Evolutionary conservation across 257 asterid genomes (phyloP).

Genomic region (Penstemon newberryi): DNA sequence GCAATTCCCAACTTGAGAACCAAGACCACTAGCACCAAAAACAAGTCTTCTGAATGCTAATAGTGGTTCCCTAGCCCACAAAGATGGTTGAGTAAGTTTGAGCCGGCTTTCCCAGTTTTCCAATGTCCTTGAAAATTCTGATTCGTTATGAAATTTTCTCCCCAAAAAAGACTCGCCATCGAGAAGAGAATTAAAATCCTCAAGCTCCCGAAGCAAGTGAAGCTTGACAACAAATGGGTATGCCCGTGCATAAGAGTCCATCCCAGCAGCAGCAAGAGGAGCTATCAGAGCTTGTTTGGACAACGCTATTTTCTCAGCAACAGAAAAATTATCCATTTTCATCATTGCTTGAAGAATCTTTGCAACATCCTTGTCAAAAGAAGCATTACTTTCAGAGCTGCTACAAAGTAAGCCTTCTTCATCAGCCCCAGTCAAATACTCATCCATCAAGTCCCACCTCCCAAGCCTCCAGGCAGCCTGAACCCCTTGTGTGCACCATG

Average conservation of each 20-base stretch:
- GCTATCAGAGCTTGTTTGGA: slow-evolving; percentile 95
- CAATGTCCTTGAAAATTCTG: slow-evolving; percentile 58
- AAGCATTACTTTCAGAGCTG: slow-evolving; percentile 94
- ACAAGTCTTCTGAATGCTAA: slow-evolving; percentile 93
- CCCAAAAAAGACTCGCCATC: slow-evolving; percentile 78
- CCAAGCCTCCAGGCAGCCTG: slow-evolving; percentile 99
- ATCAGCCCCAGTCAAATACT: slow-evolving; percentile 79
- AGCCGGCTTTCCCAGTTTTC: slow-evolving; percentile 92
- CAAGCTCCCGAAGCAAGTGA: slow-evolving; percentile 92
- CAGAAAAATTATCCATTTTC: slow-evolving; percentile 72
- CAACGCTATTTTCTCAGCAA: slow-evolving; percentile 73
- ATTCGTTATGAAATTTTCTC: slow-evolving; percentile 58
- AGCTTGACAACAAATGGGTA: slow-evolving; percentile 96
- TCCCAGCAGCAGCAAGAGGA: slow-evolving; percentile 99
- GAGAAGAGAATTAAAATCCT: slow-evolving; percentile 80
- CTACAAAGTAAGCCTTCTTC: slow-evolving; percentile 83
- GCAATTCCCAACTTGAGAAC: slow-evolving; percentile 77
- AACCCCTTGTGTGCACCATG: slow-evolving; percentile 99
- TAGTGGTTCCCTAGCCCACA: slow-evolving; percentile 99
- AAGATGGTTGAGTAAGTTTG: slow-evolving; percentile 88
- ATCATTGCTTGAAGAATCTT: slow-evolving; percentile 92
- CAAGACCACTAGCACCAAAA: slow-evolving; percentile 76
- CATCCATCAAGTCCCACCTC: slow-evolving; percentile 98
- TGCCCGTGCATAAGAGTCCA: slow-evolving; percentile 98
- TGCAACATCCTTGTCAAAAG: slow-evolving; percentile 91